Base-by-base conservation (phyloP, 2,329 filamentous ascomycete genomes). In the Trichoderma guizhouense region DNA sequence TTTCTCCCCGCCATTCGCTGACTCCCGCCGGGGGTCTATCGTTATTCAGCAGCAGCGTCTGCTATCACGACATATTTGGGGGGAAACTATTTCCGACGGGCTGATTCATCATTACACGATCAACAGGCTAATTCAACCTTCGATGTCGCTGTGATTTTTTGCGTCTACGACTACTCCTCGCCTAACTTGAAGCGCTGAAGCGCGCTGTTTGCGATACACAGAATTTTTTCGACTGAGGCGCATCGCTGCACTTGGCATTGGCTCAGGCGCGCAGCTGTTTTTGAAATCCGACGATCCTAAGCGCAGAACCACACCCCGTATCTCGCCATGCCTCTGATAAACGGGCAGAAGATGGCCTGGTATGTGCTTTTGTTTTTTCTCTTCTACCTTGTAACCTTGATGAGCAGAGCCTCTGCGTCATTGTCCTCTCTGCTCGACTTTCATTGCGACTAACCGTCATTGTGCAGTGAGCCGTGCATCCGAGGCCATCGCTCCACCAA, bases 401-500 rank as follows among this genome's bases (percentile, higher is more conserved):
- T 26, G 6, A 15, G 15, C 26, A 21, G 30, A 26, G 7, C 14
- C n/a, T 26, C 9, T 60, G 36, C 60, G 26, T 43, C 51, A 28
- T n/a, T 28, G 24, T 36, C 26, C 8, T 15, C 14, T 30, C 30
- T 55, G 7, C 66, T 58, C 61, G 26, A 32, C 34, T 32, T 32
- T 39, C 8, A 32, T 43, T 28, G 53, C 18, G 32, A 58, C 69
- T 72, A 55, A 72, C 69, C 43, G 9, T 62, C 34, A 26, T 71
- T 30, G 28, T 66, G 9, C 30, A 93, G 91, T 81, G 89, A 89
- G 84, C 91, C 91, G 78, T 93, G 91, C 79, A 93, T 93, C 76
- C 89, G 91, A 77, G 91, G 91, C 71, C 91, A 93, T 80, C 89
- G 91, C 76, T 93, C 91, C 34, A 92, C 91, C 67, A 92, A 92